phyloP scores from a whole-genome alignment of 1,284 basidiomycete species.

The Xerocomus amazonicus region DNA sequence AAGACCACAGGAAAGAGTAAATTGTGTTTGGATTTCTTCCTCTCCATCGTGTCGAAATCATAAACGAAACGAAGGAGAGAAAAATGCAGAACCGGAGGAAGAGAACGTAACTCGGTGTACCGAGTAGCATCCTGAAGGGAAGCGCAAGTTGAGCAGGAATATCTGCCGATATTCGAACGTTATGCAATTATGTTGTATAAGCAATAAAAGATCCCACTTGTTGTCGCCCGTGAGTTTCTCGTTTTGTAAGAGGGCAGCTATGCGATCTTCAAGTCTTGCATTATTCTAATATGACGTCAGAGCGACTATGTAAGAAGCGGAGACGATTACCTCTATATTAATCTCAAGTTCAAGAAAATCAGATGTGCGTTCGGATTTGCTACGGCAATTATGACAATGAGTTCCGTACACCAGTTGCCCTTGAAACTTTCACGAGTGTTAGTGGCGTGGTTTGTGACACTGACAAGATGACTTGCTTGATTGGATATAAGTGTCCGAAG shows the following conservation, averaged over 20 bases:
- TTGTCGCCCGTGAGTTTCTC: slow-evolving; percentile 82
- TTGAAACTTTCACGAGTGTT: slow-evolving; percentile 61
- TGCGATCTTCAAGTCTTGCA: slow-evolving; percentile 66
- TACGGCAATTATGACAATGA: slow-evolving; percentile 65
- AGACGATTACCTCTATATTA: slow-evolving; percentile 54
- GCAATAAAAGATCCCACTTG: slow-evolving; percentile 41
- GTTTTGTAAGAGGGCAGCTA: slow-evolving; percentile 56
- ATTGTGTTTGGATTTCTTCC: slow-evolving; percentile 79
- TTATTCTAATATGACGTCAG: slow-evolving; percentile 49
- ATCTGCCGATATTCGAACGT: slow-evolving; percentile 44
- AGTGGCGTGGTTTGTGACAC: not conserved
- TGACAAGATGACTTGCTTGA: slow-evolving; percentile 45
- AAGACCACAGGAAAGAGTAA: slow-evolving; percentile 71
- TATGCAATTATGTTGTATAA: not conserved
- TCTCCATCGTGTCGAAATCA: slow-evolving; percentile 68
- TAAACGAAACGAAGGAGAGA: slow-evolving; percentile 88
- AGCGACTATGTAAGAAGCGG: not conserved
- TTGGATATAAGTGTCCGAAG: slow-evolving; percentile 66
- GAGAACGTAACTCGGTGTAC: slow-evolving; percentile 58
- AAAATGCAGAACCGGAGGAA: slow-evolving; percentile 86
- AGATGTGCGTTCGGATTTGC: slow-evolving; percentile 60
- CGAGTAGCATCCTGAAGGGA: slow-evolving; percentile 73
- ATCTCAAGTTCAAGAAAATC: slow-evolving; percentile 86
- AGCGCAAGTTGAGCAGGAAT: slow-evolving; percentile 72
- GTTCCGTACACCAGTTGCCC: slow-evolving; percentile 80